Evolutionary conservation across 225 moss, liverwort and hornwort genomes (phyloP), one percentile per base, ranked within the genome.

Genomic region (Ulota crispa): DNA sequence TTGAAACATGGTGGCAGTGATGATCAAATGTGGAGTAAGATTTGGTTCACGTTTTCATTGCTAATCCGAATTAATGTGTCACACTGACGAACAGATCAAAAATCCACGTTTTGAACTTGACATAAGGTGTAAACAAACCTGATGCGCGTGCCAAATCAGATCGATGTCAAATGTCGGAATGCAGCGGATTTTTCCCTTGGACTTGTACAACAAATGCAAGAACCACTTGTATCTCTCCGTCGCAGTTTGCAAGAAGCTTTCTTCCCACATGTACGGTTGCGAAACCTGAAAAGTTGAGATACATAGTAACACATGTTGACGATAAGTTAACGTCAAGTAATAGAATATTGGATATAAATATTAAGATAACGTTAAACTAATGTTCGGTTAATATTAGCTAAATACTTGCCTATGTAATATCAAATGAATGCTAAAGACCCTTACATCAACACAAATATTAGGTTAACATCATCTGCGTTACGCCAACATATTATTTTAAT

Each of bases 111-210:
- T 53, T n/a, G 3, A 52, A 37, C 52, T 10, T 50, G 50, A 16
- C 50, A 21, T 13, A 75, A 75, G 28, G 39, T 36, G 54, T 16
- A 78, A 20, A 24, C 71, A 64, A 84, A 95, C 95, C 92, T 92
- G 93, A 87, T 95, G 95, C 28, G 91, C 83, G 68, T 89, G 93
- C 95, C 95, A 95, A 78, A 95, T 92, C 50, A 95, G 82, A 80
- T 91, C 88, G 72, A 95, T 93, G 82, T 95, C 93, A 80, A 87
- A 93, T 57, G 95, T 95, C 15, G 92, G 92, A 77, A 95, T 85
- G 62, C 89, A 95, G 26, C 87, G 71, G 43, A 91, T 84, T 54
- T 79, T 89, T n/a, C 88, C 92, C 65, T 92, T 78, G 3, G 91
- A 91, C 64, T 84, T 89, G 55, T 87, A 84, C 37, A 93, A 37